Percentiles rank a stretch among this genome's conserved stretches.
Conservation (phyloP, 108 stramenopile species). For the Skeletonema tropicum region DNA sequence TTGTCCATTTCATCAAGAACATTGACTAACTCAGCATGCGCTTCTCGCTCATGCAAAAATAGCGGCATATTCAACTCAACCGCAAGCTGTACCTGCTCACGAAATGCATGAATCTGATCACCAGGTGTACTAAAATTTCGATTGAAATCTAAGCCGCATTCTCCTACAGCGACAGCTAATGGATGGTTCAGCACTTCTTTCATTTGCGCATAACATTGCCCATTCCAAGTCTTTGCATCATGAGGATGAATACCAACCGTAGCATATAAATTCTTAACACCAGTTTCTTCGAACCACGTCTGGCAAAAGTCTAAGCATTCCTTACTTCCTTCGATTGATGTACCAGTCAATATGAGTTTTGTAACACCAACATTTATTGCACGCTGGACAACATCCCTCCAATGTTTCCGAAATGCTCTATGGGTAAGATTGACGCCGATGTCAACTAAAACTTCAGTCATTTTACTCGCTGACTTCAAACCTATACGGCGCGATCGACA, state of each 20-base stretch:
- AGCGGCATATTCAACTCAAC: constrained; percentile 48
- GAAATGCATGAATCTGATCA: constrained; percentile 55
- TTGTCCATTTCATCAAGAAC: constrained; percentile 43
- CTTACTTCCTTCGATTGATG: constrained; percentile 30
- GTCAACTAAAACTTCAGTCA: constrained; percentile 2
- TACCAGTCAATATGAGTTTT: constrained; percentile 51
- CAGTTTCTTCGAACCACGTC: constrained; percentile 48
- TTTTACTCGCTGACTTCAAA: neutral
- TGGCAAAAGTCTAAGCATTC: constrained; percentile 42
- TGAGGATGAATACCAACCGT: constrained; percentile 63
- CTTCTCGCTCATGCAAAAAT: constrained; percentile 65
- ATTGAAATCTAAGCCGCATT: constrained; percentile 65
- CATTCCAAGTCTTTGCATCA: constrained; percentile 55
- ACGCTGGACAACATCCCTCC: constrained; percentile 54
- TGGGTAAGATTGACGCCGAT: constrained; percentile 56
- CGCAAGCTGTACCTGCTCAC: constrained; percentile 50
- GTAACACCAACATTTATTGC: constrained; percentile 56
- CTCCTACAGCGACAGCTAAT: constrained; percentile 51
- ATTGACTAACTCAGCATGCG: constrained; percentile 38
- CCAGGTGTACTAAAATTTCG: constrained; percentile 50
- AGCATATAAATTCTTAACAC: constrained; percentile 27
- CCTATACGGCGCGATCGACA: too few relatives aligned
- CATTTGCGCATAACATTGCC: constrained; percentile 11
- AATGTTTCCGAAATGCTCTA: constrained; percentile 44
- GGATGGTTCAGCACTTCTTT: constrained; percentile 33